These are phyloP conservation scores for Aspergillus egyptiacus DNA, from an alignment of 495 filamentous ascomycete species.

Conservation along the genomic window DNA sequence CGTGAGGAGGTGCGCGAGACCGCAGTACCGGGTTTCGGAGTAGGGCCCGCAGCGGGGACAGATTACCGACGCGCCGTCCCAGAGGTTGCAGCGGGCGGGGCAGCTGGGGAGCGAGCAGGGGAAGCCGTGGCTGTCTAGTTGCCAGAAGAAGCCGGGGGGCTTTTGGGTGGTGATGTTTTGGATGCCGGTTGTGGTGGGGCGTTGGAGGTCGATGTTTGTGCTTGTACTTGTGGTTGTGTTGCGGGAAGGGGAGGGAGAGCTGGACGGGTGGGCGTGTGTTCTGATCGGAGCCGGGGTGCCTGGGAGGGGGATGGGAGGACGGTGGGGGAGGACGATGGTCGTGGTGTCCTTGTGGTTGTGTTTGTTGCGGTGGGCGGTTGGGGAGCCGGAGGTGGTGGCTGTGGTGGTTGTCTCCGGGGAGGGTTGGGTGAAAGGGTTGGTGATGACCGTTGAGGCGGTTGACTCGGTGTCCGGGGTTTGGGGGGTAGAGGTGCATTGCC, in stretches of 20 bases:
- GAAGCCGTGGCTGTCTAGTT: slow-evolving; percentile 23
- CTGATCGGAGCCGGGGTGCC: background rate
- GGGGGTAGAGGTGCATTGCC: slow-evolving; percentile 5
- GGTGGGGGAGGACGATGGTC: background rate
- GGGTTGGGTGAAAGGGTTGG: background rate
- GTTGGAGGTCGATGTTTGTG: background rate
- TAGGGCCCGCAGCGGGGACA: slow-evolving; percentile 43
- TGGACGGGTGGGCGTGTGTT: slow-evolving; percentile 16
- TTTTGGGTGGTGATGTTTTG: slow-evolving; percentile 3
- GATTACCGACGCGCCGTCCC: slow-evolving; percentile 31
- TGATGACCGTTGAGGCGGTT: slow-evolving; percentile 1
- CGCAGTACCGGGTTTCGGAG: slow-evolving; percentile 37
- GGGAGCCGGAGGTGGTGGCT: slow-evolving; percentile 3
- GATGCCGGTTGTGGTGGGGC: too few relatives aligned
- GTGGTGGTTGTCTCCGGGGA: slow-evolving; percentile 10
- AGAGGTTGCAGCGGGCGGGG: slow-evolving; percentile 47
- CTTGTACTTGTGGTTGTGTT: background rate
- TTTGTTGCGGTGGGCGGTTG: background rate
- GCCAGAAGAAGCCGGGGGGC: slow-evolving; percentile 18
- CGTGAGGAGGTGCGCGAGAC: slow-evolving; percentile 28
- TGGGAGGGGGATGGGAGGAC: background rate
- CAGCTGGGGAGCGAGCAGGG: slow-evolving; percentile 28
- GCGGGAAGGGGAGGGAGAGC: background rate
- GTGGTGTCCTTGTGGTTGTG: background rate
- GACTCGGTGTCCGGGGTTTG: slow-evolving; percentile 9